Base-by-base conservation (phyloP, 306 rosid genomes). In the Rubus idaeus region DNA sequence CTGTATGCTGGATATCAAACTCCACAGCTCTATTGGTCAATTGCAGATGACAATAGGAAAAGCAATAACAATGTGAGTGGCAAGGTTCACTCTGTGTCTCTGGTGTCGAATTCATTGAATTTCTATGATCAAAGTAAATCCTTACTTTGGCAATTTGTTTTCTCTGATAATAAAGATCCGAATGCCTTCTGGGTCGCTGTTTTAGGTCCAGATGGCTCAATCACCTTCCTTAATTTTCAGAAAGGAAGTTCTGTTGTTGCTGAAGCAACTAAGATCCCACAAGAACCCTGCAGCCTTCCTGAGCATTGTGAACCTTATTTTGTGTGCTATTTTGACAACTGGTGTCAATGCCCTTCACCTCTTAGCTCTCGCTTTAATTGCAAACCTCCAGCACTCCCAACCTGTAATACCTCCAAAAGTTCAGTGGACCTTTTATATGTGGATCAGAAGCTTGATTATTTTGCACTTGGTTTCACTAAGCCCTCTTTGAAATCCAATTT, bases 11-110 rank as follows among this genome's bases (percentile, higher is more conserved):
- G 82, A 46, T 85, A 63, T 55, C 78, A 41, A 52, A 78, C 70
- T 46, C 88, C 88, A 10, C 91, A 87, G 79, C 66, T 80, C 68
- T 89, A 89, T 68, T 89, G 91, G 93, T 82, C 93, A 57, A 30
- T 79, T 39, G 23, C 78, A 57, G 78, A 70, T 45, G 89, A 87
- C 6, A 53, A 30, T 75, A 75, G 89, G 55, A 85, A 67, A 74
- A 79, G 69, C 49, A 56, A 68, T 70, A 74, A 71, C 11, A 79
- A 68, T 47, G 76, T 23, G 63, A 70, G 45, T 26, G 84, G 79
- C 1, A 67, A 66, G 46, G 78, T 75, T 10, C 70, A 76, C 76
- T 83, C 78, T 17, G 81, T 80, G 4, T 72, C 78, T 45, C 23
- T 89, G 35, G 71, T 23, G 26, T 80, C 80, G 46, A 85, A 79